A percentile compares a stretch with the other conserved stretches of the same genome.
Evolutionary conservation across 1,139 yeast genomes (phyloP).

Genomic region (Lodderomyces theae): DNA sequence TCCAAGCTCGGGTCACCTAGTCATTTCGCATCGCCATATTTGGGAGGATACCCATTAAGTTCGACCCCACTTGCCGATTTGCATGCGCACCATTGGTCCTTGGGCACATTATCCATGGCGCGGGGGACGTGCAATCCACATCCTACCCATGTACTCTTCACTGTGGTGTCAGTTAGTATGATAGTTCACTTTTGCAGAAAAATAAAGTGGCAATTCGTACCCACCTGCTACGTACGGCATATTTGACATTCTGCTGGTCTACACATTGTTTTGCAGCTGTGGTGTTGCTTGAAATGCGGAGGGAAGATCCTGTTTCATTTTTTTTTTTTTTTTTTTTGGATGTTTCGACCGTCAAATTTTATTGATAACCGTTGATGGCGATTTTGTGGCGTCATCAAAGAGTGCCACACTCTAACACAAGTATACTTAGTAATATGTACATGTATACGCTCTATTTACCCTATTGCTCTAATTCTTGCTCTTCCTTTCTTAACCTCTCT

Average conservation of each 20-base stretch:
- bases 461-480: conserved; percentile 2
- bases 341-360: no score
- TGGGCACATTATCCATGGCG: conserved; percentile 37
- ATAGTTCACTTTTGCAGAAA: no score
- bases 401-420: no score
- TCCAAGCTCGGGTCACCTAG: conserved; percentile 5
- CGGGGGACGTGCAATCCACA: conserved; percentile 45
- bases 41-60: conserved; percentile 18
- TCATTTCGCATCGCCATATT: conserved; percentile 16
- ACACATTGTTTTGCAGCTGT: conserved; percentile 17
- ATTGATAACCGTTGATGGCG: no score
- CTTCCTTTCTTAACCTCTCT: conserved; percentile 3
- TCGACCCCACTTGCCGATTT: conserved; percentile 17
- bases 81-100: conserved; percentile 37
- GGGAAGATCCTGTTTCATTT: no score
- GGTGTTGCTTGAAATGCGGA: no score
- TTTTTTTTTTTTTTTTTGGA: not conserved
- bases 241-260: conserved; percentile 19
- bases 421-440: no score
- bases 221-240: conserved; percentile 17
- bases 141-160: conserved; percentile 40
- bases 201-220: no score
- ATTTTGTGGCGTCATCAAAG: not conserved
- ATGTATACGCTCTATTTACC: not conserved
- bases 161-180: conserved; percentile 14